A percentile compares a stretch with the other conserved stretches of the same genome.
Conservation (phyloP, 352 stramenopile genomes). For the Phytophthora chlamydospora region DNA sequence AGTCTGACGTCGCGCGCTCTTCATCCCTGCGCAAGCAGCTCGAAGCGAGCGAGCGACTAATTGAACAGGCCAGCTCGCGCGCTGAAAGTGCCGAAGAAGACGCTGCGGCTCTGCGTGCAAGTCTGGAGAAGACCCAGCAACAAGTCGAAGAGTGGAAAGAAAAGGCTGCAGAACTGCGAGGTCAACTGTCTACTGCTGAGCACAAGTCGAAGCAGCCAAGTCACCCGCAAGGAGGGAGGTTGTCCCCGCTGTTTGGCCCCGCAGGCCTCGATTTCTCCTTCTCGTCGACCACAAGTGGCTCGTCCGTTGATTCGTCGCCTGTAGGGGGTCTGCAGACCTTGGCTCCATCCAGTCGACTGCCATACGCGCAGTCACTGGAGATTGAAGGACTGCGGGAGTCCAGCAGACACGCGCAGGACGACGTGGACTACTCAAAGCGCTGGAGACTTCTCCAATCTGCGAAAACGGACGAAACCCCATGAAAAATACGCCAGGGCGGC, state of each 20-base stretch:
- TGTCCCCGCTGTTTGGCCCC: conserved; percentile 20
- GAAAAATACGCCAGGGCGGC: neutral
- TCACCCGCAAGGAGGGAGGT: conserved; percentile 8
- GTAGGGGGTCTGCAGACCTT: conserved; percentile 42
- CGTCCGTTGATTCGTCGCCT: conserved; percentile 27
- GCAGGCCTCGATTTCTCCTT: conserved; percentile 38
- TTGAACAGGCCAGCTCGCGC: conserved; percentile 19
- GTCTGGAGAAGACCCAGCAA: conserved; percentile 12
- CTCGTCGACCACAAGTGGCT: conserved; percentile 31
- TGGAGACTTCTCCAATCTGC: conserved; percentile 33
- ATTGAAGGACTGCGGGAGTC: conserved; percentile 85
- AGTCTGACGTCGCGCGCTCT: conserved; percentile 24
- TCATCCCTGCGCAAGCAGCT: conserved; percentile 29
- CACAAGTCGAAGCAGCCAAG: conserved; percentile 18
- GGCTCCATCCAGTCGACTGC: conserved; percentile 60
- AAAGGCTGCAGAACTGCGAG: conserved; percentile 26
- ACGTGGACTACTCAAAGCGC: conserved; percentile 50
- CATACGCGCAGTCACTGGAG: conserved; percentile 82
- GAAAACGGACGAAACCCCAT: conserved; percentile 9
- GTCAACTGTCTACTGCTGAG: conserved; percentile 19
- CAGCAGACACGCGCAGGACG: conserved; percentile 44
- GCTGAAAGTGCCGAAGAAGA: conserved; percentile 34
- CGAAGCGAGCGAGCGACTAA: conserved; percentile 24
- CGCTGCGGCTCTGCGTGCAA: conserved; percentile 7
- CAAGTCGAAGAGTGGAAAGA: conserved; percentile 30